These are phyloP conservation scores for Funneliformis geosporum DNA, from an alignment of 192 early-diverging fungal genomes.

Conservation along the genomic window DNA sequence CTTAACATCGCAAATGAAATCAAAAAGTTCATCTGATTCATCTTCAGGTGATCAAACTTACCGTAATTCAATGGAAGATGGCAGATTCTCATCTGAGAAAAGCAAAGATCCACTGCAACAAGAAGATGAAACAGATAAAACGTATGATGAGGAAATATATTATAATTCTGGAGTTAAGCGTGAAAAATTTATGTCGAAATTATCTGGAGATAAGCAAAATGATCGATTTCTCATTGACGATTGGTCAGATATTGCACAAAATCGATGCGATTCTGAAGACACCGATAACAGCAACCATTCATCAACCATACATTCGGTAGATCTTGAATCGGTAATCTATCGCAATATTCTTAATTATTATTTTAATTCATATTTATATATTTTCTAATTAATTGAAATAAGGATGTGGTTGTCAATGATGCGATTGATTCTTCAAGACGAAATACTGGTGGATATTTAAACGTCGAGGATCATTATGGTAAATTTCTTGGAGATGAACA, in stretches of 20 bases:
- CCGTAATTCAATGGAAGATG: background rate
- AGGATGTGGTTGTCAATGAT: background rate
- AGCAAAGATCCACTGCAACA: background rate
- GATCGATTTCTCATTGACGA: background rate
- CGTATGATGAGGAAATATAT: background rate
- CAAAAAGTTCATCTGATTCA: background rate
- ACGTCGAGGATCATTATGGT: background rate
- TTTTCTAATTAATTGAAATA: background rate
- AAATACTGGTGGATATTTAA: background rate
- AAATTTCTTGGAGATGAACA: background rate
- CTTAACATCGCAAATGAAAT: background rate
- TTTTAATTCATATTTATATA: background rate
- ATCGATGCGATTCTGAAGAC: background rate
- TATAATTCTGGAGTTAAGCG: background rate
- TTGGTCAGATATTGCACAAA: background rate
- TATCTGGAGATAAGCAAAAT: background rate
- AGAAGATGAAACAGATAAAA: background rate
- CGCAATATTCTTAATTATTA: background rate
- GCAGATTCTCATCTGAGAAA: background rate
- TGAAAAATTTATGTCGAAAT: background rate
- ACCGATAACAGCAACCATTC: background rate
- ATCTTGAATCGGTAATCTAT: background rate
- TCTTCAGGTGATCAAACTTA: conserved; percentile 16
- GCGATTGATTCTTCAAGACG: background rate
- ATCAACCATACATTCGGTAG: background rate